Percentiles rank a stretch among this genome's conserved stretches.
Conservation (phyloP, 2,329 filamentous ascomycete genomes). For the Aspergillus costaricaensis region DNA sequence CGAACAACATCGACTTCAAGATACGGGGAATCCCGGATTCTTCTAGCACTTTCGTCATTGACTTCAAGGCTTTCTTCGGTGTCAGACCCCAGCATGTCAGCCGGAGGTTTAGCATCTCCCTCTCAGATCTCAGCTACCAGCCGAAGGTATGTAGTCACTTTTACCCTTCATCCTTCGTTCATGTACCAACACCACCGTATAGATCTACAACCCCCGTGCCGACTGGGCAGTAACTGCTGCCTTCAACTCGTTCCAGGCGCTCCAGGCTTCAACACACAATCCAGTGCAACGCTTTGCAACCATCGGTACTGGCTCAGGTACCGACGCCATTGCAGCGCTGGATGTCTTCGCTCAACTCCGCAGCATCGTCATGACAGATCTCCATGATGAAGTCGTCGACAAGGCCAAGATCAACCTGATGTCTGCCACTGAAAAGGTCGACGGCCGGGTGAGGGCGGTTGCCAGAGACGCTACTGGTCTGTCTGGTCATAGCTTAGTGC, state of each 20-base stretch:
- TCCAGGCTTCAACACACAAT: background rate
- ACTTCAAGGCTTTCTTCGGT: background rate
- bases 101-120: background rate
- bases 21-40: background rate
- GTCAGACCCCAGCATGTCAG: background rate
- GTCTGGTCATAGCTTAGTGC: background rate
- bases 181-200: background rate
- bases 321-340: background rate
- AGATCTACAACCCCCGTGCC: background rate
- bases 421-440: background rate
- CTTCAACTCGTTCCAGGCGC: background rate
- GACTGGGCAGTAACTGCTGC: constrained; percentile 4
- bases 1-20: background rate
- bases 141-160: background rate
- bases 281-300: background rate
- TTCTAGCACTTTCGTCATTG: background rate
- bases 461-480: background rate
- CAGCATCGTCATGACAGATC: constrained; percentile 1
- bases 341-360: background rate
- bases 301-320: constrained; percentile 1
- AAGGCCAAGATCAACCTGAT: background rate
- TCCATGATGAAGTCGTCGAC: background rate
- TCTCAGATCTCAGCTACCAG: background rate
- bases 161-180: background rate
- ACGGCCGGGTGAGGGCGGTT: background rate